Conservation (phyloP, 495 filamentous ascomycete genomes). For the Xylaria flabelliformis region DNA sequence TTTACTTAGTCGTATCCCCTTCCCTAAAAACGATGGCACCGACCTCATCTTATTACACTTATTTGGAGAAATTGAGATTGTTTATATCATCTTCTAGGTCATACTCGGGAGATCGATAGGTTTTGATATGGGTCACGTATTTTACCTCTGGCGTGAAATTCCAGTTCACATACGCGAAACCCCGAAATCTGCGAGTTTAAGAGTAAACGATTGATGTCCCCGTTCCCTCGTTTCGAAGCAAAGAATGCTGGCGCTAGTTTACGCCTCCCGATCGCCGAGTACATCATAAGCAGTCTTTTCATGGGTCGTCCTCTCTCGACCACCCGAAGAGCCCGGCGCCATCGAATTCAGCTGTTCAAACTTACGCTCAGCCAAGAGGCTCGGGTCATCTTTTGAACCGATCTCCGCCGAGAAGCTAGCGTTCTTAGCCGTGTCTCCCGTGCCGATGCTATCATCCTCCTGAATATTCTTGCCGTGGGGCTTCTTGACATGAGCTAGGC, state of each 20-base stretch:
- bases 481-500: conserved; percentile 30
- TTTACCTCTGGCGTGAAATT: too few species aligned
- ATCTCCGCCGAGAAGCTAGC: conserved; percentile 43
- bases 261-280: conserved; percentile 31
- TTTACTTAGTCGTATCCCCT: too few species aligned
- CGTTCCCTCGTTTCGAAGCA: too few species aligned
- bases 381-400: conserved; percentile 48
- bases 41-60: too few species aligned
- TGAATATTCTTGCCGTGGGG: conserved; percentile 51
- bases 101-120: too few species aligned
- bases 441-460: conserved; percentile 46
- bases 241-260: neutral
- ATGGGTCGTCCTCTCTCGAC: conserved; percentile 27
- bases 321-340: conserved; percentile 22
- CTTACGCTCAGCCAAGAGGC: conserved; percentile 35
- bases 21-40: too few species aligned
- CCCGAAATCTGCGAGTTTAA: too few species aligned
- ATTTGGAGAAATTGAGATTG: too few species aligned
- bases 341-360: conserved; percentile 18
- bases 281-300: conserved; percentile 35
- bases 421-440: conserved; percentile 37
- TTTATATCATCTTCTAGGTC: too few species aligned
- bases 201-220: too few species aligned
- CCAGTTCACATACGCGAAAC: too few species aligned
- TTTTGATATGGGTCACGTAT: too few species aligned